Base-by-base conservation (phyloP, 1,284 basidiomycete species). In the Trichosporon sp. region DNA sequence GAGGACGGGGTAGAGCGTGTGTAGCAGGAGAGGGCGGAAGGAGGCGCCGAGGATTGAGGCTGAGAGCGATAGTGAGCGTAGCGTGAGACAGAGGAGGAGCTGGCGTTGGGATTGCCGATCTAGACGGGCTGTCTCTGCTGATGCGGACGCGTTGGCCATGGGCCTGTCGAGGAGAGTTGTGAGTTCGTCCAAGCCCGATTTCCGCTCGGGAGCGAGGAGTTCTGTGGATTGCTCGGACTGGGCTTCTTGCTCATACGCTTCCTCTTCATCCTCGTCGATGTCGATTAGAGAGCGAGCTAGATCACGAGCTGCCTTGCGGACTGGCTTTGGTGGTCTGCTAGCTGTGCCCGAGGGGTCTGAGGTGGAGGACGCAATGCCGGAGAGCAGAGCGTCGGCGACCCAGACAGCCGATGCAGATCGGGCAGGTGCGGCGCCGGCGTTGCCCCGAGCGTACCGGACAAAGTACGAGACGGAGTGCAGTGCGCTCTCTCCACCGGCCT, bases 401-500 rank as follows among this genome's bases (percentile, higher is more conserved):
- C 92, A 95, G n/a, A 93, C 80, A 1, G 90, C 90, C 0, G 91
- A 85, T 1, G 87, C 86, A 3, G 87, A 84, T 36, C 83, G 81
- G 9, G 73, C 78, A 9, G 82, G 82, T 4, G 66, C 61, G 3
- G 63, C 58, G 79, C 62, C 75, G 72, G 62, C 81, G 77, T 23
- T 65, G 7, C 73, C 69, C 33, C 73, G 70, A 9, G 78, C 90
- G 14, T 89, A 83, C 49, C 82, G 82, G 11, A 86, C 72, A 71
- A 96, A 91, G 86, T 92, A 91, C 70, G 95, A 92, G 4, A 92
- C 85, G 1, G 90, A 82, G 72, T 85, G 89, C 27, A 93, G 80
- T 57, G 86, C 86, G 6, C 82, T 80, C 63, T 91, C 89, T 2
- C 87, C 87, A 13, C 87, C 90, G 4, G 79, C 78, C 0, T 73